These are phyloP conservation scores for Hebeloma cylindrosporum DNA, from an alignment of 768 basidiomycete species.

Conservation along the genomic window DNA sequence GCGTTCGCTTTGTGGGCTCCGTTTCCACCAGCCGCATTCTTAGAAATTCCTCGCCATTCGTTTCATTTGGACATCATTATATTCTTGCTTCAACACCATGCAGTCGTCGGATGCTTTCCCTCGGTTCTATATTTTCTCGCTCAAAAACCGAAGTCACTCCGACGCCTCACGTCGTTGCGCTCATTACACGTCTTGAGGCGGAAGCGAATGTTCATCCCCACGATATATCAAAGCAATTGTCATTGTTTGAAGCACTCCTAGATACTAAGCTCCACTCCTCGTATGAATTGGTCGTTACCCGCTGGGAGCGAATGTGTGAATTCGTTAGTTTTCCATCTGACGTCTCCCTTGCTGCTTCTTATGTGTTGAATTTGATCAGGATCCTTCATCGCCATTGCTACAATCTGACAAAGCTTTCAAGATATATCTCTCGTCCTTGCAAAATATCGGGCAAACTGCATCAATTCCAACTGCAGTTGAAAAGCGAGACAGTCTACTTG, in stretches of 20 bases:
- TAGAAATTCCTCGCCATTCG: slow-evolving; percentile 9
- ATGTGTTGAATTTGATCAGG: slow-evolving; percentile 37
- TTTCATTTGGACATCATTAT: slow-evolving; percentile 9
- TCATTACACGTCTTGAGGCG: slow-evolving; percentile 72
- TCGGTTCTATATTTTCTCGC: slow-evolving; percentile 49
- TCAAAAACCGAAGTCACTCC: slow-evolving; percentile 47
- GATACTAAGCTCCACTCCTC: slow-evolving; percentile 66
- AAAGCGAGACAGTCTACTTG: slow-evolving; percentile 63
- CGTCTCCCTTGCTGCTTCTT: not conserved
- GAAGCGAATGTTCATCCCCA: slow-evolving; percentile 74
- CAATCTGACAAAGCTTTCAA: slow-evolving; percentile 72
- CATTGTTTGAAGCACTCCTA: slow-evolving; percentile 64
- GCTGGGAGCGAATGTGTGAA: slow-evolving; percentile 85
- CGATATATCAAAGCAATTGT: slow-evolving; percentile 68
- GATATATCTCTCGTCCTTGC: slow-evolving; percentile 68
- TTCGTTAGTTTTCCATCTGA: slow-evolving; percentile 69
- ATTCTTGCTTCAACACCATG: slow-evolving; percentile 10
- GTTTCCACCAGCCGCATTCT: slow-evolving; percentile 12
- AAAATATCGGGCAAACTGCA: slow-evolving; percentile 54
- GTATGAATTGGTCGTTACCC: slow-evolving; percentile 68
- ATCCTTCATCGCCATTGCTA: slow-evolving; percentile 66
- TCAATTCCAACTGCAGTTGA: slow-evolving; percentile 67
- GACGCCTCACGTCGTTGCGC: slow-evolving; percentile 64
- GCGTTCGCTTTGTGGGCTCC: slow-evolving; percentile 19
- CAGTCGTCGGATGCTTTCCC: slow-evolving; percentile 31